Evolutionary conservation across 1,284 basidiomycete genomes (phyloP), one percentile per base, ranked within the genome.

Genomic region (Leucoagaricus sp.): DNA sequence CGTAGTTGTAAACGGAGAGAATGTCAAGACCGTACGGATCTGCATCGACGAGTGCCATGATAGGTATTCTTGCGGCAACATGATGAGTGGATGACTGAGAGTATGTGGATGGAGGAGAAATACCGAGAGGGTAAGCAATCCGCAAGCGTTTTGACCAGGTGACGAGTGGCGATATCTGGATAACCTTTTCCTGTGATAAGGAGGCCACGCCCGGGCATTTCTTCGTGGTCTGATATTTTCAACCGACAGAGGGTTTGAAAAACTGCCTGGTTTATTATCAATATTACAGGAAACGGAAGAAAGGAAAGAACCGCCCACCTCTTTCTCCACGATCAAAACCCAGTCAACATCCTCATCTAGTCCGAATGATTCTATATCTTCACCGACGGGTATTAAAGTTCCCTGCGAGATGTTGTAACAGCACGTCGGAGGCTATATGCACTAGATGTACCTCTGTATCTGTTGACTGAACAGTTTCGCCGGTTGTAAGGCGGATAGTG

Each of bases 21-120:
- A 98, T 96, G 60, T 94, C 92, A 38, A 97, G 69, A 1, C 95
- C 95, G 68, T 92, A 91, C 0, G 94, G 87, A 69, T 98, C 95
- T 0, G 84, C 89, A 65, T 98, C 95, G 4, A 96, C 89, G n/a
- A 97, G 72, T 0, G 82, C 87, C 53, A 90, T 69, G 45, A 96
- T 79, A 0, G 86, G 88, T 29, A 91, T 76, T 12, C 89, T 94
- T 57, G 6, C 13, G 53, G 34, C 19, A 45, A 57, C 26, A 28
- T 34, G 57, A 41, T 45, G 2, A 2, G 28, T 17, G n/a, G 45
- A 33, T n/a, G 49, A n/a, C 19, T 26, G 47, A 49, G 38, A 34
- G 49, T 48, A 19, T 46, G 2, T 55, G 47, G 48, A 47, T n/a
- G 53, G 17, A 25, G n/a, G 17, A 33, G 19, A 6, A 48, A 53